phyloP scores from a whole-genome alignment of 2,329 filamentous ascomycete genomes.

The Chaetomiaceae sp. region DNA sequence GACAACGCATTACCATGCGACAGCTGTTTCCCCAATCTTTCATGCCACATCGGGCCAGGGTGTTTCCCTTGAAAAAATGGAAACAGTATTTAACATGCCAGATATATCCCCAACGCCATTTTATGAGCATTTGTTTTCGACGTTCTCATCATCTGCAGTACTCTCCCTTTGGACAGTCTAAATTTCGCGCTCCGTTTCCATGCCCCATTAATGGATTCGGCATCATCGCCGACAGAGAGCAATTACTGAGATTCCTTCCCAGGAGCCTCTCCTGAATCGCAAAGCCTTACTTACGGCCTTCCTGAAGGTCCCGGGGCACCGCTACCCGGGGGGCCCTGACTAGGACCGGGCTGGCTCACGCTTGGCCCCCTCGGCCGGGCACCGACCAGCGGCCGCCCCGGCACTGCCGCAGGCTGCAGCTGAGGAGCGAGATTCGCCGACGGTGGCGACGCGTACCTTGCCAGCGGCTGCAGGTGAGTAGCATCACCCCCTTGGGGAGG shows the following conservation, averaged over 20 bases:
- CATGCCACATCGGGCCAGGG: background rate
- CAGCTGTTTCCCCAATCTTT: background rate
- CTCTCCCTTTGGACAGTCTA: no score
- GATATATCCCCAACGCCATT: constrained; percentile 1
- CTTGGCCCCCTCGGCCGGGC: constrained; percentile 19
- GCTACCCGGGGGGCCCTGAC: background rate
- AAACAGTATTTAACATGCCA: background rate
- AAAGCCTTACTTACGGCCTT: no score
- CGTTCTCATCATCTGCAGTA: no score
- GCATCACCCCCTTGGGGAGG: background rate
- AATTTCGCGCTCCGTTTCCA: no score
- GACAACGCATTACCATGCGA: background rate
- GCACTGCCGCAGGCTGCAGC: background rate
- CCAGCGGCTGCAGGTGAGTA: background rate
- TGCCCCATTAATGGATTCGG: no score
- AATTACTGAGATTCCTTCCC: no score
- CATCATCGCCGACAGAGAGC: no score
- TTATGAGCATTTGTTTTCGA: background rate
- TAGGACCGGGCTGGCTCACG: constrained; percentile 7
- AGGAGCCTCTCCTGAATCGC: no score
- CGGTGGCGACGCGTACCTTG: background rate
- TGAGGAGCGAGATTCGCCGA: constrained; percentile 11
- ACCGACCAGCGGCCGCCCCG: constrained; percentile 4
- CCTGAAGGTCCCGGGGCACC: constrained; percentile 6
- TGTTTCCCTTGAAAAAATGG: background rate